Evolutionary conservation across 805 yeast species (phyloP).

Genomic region (Scheffersomyces coipomensis): DNA sequence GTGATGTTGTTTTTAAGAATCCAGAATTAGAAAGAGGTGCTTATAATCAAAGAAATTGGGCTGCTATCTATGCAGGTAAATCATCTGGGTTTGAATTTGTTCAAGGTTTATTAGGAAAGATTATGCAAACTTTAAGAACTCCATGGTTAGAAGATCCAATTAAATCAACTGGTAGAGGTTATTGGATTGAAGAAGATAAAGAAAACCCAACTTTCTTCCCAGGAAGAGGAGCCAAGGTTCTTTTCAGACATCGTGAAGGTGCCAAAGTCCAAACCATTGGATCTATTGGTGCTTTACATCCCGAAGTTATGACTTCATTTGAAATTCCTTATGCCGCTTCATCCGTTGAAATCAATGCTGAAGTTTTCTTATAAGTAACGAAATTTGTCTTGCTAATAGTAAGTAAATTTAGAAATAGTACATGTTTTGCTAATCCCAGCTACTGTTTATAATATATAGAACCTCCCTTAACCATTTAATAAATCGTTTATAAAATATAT

Average conservation of each 20-base stretch:
- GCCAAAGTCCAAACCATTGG: constrained; percentile 66
- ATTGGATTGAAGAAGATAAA: constrained; percentile 76
- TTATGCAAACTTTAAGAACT: constrained; percentile 95
- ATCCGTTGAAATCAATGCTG: constrained; percentile 84
- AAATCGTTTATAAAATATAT: too few relatives aligned
- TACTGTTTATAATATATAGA: too few relatives aligned
- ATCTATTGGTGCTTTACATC: constrained; percentile 90
- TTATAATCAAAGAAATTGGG: constrained; percentile 89
- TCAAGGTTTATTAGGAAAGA: constrained; percentile 91
- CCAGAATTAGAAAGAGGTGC: constrained; percentile 82
- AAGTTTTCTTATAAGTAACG: constrained; percentile 68
- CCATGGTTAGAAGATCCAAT: constrained; percentile 67
- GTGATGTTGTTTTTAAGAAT: constrained; percentile 90
- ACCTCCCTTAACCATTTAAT: too few relatives aligned
- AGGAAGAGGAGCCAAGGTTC: constrained; percentile 92
- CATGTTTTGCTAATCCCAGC: too few relatives aligned
- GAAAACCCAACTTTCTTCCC: constrained; percentile 82
- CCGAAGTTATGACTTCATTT: constrained; percentile 81
- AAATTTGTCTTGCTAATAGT: too few relatives aligned
- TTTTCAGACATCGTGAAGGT: constrained; percentile 65
- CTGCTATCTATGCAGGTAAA: constrained; percentile 91
- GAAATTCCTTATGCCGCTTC: constrained; percentile 94
- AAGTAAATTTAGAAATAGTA: too few relatives aligned
- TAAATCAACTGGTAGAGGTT: constrained; percentile 63
- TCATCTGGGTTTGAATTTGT: constrained; percentile 91